A percentile compares a stretch with the other conserved stretches of the same genome.
phyloP scores from a whole-genome alignment of 352 stramenopile species.

The Globisporangium apiculatum region DNA sequence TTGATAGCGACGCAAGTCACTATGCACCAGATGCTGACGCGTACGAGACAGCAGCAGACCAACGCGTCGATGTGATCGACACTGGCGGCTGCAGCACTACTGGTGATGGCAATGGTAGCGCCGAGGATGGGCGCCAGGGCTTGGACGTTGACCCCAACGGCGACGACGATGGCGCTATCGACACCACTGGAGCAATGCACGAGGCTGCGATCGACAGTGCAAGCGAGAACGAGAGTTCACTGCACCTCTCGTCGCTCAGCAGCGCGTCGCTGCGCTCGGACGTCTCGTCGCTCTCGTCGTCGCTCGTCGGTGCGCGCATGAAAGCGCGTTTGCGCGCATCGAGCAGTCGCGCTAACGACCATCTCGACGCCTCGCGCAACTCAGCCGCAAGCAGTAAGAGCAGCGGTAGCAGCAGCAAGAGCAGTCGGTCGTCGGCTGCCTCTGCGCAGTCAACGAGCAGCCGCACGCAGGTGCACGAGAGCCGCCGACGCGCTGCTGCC shows the following conservation, averaged over 20 bases:
- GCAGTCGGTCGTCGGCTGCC: neutral
- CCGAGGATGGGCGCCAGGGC: neutral
- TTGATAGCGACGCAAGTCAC: neutral
- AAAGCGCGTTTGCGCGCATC: conserved; percentile 4
- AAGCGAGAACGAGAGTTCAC: conserved; percentile 32
- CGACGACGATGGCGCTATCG: neutral
- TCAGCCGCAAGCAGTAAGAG: neutral
- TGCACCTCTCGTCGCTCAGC: conserved; percentile 61
- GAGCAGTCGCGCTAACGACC: neutral
- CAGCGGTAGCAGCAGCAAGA: neutral
- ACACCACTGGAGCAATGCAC: conserved; percentile 1
- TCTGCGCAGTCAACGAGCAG: neutral
- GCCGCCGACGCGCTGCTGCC: too few relatives aligned
- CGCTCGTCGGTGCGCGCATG: conserved; percentile 22
- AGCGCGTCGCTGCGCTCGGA: conserved; percentile 31
- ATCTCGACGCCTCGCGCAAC: neutral
- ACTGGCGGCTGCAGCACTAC: too few relatives aligned
- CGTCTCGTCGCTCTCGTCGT: conserved; percentile 62
- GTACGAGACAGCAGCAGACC: too few relatives aligned
- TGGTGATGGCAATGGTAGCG: neutral
- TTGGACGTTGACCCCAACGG: neutral
- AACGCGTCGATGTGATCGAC: too few relatives aligned
- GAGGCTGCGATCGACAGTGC: conserved; percentile 7
- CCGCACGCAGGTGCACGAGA: neutral
- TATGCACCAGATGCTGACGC: too few relatives aligned